Base-by-base conservation (phyloP, 2,329 filamentous ascomycete species). In the Phaeosphaeriaceae sp. region DNA sequence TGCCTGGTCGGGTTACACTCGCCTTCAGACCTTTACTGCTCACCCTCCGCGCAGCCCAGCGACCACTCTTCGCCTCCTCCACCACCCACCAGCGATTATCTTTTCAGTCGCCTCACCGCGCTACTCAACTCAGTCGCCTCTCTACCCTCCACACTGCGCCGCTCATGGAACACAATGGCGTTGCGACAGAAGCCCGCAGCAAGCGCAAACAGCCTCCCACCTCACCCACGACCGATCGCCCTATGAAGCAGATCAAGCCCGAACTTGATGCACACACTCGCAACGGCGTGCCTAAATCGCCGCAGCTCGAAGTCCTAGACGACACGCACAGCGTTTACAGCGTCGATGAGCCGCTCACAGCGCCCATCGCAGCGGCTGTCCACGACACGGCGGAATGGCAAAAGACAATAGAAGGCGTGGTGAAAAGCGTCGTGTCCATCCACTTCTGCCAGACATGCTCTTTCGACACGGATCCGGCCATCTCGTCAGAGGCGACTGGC, bases 391-490 rank as follows among this genome's bases (percentile, higher is more conserved):
- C 88, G 22, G 93, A 96, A 80, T 99, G 95, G 95, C 94, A 98
- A 79, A 91, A 89, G 51, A 97, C 93, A 0, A 96, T 98, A 60
- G 93, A 97, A 78, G 90, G 88, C 61, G 95, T 99, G 2, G 93
- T 99, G 53, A 89, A 90, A 75, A 97, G 93, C 68, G 95, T 98
- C 19, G 95, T 99, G 50, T 97, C 94, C n/a, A 98, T 99, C 71
- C 91, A 96, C 67, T 99, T 99, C 82, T 98, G 94, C 77, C 93
- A 97, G 83, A 97, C 95, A 0, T 96, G 92, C 77, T 93, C 94
- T 22, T 99, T 99, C 77, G 95, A 99, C 77, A 98, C 95, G n/a
- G 95, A 99, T 70, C 83, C 92, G 25, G 95, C 95, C 7, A 85
- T 96, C 77, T 92, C 92, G 19, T 97, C 93, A 71, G 95, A 99